A percentile compares a stretch with the other conserved stretches of the same genome.
phyloP scores from a whole-genome alignment of 495 filamentous ascomycete species.

The Penicillium argentinense region DNA sequence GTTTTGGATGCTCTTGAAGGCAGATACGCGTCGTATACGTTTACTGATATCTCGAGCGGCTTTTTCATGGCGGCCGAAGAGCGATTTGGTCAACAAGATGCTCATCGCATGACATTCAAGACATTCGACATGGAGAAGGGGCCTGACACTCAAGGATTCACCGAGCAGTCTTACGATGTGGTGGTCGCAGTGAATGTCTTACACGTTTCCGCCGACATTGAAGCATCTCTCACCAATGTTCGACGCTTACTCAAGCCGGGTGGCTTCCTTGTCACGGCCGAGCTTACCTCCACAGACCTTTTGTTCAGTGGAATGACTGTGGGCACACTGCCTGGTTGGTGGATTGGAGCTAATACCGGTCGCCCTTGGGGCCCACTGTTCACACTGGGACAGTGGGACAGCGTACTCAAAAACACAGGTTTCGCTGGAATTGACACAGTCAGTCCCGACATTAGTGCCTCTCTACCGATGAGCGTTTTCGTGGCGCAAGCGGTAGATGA shows the following conservation, averaged over 20 bases:
- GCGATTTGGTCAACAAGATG: not conserved
- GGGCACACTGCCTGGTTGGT: slow-evolving; percentile 1
- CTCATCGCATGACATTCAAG: slow-evolving; percentile 43
- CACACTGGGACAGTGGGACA: slow-evolving; percentile 1
- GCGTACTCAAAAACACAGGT: not conserved
- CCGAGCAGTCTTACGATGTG: slow-evolving; percentile 41
- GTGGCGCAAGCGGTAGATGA: slow-evolving; percentile 8
- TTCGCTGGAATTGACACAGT: slow-evolving; percentile 6
- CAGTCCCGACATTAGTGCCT: not conserved
- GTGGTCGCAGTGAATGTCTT: slow-evolving; percentile 27
- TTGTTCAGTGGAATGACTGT: not conserved
- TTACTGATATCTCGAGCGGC: slow-evolving; percentile 47
- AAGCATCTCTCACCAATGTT: slow-evolving; percentile 3
- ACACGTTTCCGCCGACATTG: slow-evolving; percentile 10
- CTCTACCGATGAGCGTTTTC: slow-evolving; percentile 1
- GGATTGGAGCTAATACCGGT: slow-evolving; percentile 4
- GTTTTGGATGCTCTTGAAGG: not conserved
- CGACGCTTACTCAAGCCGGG: not conserved
- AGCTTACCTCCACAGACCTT: not conserved
- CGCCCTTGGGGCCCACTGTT: slow-evolving; percentile 1
- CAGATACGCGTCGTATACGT: slow-evolving; percentile 32
- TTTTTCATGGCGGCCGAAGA: slow-evolving; percentile 33
- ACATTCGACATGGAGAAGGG: slow-evolving; percentile 36
- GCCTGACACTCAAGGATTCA: slow-evolving; percentile 36
- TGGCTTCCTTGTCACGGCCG: not conserved